These are phyloP conservation scores for Penicillium sp. DNA, from an alignment of 2,329 filamentous ascomycete species.

Conservation along the genomic window DNA sequence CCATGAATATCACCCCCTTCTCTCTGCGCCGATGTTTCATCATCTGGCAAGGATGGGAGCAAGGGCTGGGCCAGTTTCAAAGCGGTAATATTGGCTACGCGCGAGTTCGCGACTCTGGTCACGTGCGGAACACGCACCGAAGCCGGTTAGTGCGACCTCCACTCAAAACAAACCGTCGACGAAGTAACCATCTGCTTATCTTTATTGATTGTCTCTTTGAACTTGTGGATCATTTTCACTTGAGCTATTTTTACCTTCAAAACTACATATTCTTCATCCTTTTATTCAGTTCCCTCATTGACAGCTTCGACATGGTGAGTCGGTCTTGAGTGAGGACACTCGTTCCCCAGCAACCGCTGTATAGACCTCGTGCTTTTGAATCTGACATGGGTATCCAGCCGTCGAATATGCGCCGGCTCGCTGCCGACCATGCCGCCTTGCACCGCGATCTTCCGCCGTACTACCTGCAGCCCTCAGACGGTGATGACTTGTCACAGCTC, in stretches of 20 bases:
- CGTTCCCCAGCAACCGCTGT: conserved; percentile 7
- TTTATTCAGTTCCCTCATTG: not conserved
- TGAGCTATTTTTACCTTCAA: not conserved
- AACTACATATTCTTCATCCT: not conserved
- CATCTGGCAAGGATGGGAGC: not conserved
- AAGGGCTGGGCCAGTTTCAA: conserved; percentile 9
- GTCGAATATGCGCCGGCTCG: conserved; percentile 57
- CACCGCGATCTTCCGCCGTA: conserved; percentile 61
- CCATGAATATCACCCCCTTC: not conserved
- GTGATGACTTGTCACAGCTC: conserved; percentile 60
- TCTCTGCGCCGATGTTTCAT: not conserved
- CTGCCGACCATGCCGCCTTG: conserved; percentile 60
- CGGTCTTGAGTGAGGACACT: not conserved
- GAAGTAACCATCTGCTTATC: conserved; percentile 25
- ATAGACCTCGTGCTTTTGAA: not conserved
- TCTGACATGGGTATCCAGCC: conserved; percentile 26
- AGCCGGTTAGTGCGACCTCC: conserved; percentile 17
- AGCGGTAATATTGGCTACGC: conserved; percentile 22
- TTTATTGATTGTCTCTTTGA: conserved; percentile 6
- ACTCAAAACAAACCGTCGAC: conserved; percentile 22
- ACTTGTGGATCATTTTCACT: conserved; percentile 2
- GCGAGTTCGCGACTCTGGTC: conserved; percentile 1
- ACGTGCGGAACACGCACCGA: conserved; percentile 20
- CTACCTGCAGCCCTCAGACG: conserved; percentile 57
- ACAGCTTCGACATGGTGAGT: conserved; percentile 22